phyloP scores from a whole-genome alignment of 192 early-diverging fungal genomes.

The Podila epigama region DNA sequence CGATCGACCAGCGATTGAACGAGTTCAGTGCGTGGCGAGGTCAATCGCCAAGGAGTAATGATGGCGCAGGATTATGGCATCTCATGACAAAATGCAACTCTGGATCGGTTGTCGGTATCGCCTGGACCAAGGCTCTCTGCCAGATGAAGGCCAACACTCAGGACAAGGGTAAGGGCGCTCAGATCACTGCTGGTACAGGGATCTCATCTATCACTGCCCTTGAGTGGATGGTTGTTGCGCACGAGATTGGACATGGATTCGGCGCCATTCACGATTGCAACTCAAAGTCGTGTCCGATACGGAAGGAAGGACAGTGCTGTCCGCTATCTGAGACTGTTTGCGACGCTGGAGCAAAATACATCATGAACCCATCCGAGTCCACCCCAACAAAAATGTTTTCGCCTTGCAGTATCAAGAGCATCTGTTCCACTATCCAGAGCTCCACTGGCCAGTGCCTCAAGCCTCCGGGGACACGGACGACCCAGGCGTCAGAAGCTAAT shows the following conservation, averaged over 20 bases:
- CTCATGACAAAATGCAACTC: conserved; percentile 85
- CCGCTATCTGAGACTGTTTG: conserved; percentile 73
- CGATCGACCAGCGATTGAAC: conserved; percentile 76
- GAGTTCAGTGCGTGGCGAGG: conserved; percentile 93
- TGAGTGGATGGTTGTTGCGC: conserved; percentile 95
- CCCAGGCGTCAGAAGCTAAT: conserved; percentile 54
- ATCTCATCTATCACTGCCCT: conserved; percentile 84
- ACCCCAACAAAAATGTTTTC: conserved; percentile 70
- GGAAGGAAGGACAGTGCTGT: conserved; percentile 62
- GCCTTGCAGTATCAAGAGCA: conserved; percentile 65
- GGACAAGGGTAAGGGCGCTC: conserved; percentile 33
- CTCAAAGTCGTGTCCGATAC: conserved; percentile 64
- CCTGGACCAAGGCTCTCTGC: conserved; percentile 85
- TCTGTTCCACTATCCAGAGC: conserved; percentile 50
- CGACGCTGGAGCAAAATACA: conserved; percentile 67
- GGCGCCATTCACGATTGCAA: conserved; percentile 93
- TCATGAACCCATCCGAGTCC: conserved; percentile 83
- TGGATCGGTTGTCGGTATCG: conserved; percentile 83
- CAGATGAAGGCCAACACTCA: conserved; percentile 44
- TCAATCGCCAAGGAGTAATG: conserved; percentile 52
- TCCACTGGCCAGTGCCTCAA: conserved; percentile 27
- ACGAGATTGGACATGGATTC: conserved; percentile 92
- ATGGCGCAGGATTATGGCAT: conserved; percentile 90
- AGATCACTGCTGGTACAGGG: conserved; percentile 81
- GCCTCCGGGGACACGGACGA: conserved; percentile 38